Conservation (phyloP, 129 eudicot genomes). For the Rutidosis leptorrhynchoides region DNA sequence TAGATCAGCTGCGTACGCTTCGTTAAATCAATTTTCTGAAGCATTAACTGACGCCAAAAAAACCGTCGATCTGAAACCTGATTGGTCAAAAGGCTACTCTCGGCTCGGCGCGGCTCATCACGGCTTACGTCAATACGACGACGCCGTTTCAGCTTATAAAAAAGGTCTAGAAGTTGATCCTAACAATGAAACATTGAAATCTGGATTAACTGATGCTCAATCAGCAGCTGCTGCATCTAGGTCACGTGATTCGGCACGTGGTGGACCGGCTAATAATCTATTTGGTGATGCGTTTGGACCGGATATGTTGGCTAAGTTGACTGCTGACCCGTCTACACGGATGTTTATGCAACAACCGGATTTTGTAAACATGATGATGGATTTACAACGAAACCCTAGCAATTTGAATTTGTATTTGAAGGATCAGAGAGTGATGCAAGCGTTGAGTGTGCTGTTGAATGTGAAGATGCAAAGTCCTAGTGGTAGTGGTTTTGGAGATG, state of each 20-base stretch:
- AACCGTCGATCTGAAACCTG: slow-evolving; percentile 85
- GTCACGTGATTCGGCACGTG: slow-evolving; percentile 4
- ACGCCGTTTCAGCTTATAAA: slow-evolving; percentile 65
- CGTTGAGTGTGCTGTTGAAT: slow-evolving; percentile 76
- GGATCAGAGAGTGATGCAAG: slow-evolving; percentile 98
- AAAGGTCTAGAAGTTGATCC: slow-evolving; percentile 86
- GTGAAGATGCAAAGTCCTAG: slow-evolving; percentile 40
- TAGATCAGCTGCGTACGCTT: slow-evolving; percentile 95
- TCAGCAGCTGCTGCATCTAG: slow-evolving; percentile 35
- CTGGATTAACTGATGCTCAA: slow-evolving; percentile 69
- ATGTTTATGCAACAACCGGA: slow-evolving; percentile 72
- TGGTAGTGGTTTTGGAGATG: slow-evolving; percentile 33
- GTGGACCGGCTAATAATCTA: slow-evolving; percentile 35
- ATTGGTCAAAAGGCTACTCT: slow-evolving; percentile 82
- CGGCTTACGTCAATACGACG: slow-evolving; percentile 55
- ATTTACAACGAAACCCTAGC: slow-evolving; percentile 68
- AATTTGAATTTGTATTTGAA: slow-evolving; percentile 78
- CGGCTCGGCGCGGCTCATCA: slow-evolving; percentile 84
- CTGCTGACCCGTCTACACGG: slow-evolving; percentile 71
- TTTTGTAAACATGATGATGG: slow-evolving; percentile 83
- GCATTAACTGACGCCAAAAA: slow-evolving; percentile 77
- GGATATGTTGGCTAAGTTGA: slow-evolving; percentile 90
- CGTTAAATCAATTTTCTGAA: slow-evolving; percentile 50
- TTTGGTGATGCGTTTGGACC: slow-evolving; percentile 94
- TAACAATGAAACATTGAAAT: slow-evolving; percentile 65